Evolutionary conservation across 75 land plant species (phyloP).

Genomic region (Sequoiadendron giganteum): DNA sequence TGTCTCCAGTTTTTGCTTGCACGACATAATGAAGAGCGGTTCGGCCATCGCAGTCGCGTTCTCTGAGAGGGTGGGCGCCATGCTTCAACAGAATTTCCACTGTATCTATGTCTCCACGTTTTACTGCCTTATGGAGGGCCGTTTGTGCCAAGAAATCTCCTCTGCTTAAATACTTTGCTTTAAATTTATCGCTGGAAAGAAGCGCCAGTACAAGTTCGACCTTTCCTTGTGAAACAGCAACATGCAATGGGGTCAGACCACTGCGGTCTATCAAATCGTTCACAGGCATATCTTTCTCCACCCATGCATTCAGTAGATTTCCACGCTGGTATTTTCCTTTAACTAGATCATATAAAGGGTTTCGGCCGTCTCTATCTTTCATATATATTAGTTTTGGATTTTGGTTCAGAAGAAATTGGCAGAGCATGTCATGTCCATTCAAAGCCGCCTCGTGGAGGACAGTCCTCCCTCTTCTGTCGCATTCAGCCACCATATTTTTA

Average conservation of each 20-base stretch:
- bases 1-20: background rate
- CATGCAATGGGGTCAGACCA: background rate
- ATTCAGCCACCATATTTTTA: background rate
- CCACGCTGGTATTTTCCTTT: background rate
- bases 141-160: background rate
- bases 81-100: background rate
- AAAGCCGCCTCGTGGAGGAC: background rate
- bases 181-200: background rate
- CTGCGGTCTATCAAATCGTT: background rate
- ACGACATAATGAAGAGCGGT: background rate
- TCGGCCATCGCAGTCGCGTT: background rate
- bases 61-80: background rate
- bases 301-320: background rate
- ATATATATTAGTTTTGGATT: background rate
- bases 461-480: background rate
- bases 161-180: background rate
- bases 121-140: background rate
- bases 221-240: background rate
- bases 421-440: background rate
- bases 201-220: accelerated
- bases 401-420: background rate
- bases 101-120: background rate
- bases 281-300: background rate
- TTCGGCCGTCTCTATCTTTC: background rate
- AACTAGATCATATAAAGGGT: background rate